A percentile compares a stretch with the other conserved stretches of the same genome.
These are phyloP conservation scores for Aspergillus fischeri DNA, from an alignment of 2,329 filamentous ascomycete genomes.

Conservation along the genomic window DNA sequence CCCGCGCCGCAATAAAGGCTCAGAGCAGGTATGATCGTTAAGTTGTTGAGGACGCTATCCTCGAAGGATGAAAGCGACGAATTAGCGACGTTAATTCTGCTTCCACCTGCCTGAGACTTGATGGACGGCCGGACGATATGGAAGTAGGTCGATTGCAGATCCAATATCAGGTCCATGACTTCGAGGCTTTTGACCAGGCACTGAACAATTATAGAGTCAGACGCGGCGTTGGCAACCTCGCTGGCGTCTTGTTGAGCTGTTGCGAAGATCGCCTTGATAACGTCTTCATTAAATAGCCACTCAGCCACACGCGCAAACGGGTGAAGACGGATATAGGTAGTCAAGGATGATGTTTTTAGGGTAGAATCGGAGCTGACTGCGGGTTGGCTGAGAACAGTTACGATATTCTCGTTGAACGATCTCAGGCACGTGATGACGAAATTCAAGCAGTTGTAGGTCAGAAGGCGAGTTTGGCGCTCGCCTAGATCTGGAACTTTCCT, in stretches of 20 bases:
- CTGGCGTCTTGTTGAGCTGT: conserved; percentile 71
- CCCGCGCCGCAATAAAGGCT: conserved; percentile 83
- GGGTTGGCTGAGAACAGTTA: conserved; percentile 77
- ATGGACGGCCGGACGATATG: conserved; percentile 80
- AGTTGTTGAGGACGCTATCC: conserved; percentile 78
- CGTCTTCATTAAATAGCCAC: conserved; percentile 93
- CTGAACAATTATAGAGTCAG: conserved; percentile 76
- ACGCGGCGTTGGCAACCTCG: conserved; percentile 66
- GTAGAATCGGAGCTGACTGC: conserved; percentile 70
- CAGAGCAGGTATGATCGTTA: conserved; percentile 74
- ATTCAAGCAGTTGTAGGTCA: conserved; percentile 76
- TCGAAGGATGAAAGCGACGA: conserved; percentile 84
- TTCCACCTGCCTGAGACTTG: conserved; percentile 59
- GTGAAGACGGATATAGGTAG: conserved; percentile 78
- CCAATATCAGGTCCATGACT: conserved; percentile 76
- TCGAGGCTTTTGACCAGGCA: conserved; percentile 77
- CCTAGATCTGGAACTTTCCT: conserved; percentile 64
- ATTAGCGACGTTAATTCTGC: conserved; percentile 63
- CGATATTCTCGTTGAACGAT: conserved; percentile 91
- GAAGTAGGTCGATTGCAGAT: conserved; percentile 85
- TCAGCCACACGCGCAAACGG: conserved; percentile 95
- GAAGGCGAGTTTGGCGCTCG: conserved; percentile 63
- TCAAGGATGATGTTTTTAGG: conserved; percentile 70
- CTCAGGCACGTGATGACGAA: conserved; percentile 75
- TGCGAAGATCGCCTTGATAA: conserved; percentile 73